Evolutionary conservation across 1,139 yeast genomes (phyloP).

Genomic region (Wickerhamomyces sp.): DNA sequence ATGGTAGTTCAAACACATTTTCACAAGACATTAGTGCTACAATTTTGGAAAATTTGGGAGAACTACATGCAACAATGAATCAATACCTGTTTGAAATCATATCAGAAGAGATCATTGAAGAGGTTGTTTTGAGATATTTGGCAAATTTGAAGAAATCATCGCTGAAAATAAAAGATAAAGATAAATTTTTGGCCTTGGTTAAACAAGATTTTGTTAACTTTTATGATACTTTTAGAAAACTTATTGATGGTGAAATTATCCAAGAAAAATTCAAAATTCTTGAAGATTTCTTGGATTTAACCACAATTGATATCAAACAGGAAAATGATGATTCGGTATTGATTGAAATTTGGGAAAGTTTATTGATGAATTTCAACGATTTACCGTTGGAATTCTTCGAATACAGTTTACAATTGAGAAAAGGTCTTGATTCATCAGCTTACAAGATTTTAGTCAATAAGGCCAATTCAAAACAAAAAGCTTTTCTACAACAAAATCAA

Average conservation of each 20-base stretch:
- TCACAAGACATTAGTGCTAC: conserved; percentile 64
- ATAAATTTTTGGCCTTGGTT: conserved; percentile 49
- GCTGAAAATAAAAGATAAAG: conserved; percentile 29
- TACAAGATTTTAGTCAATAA: conserved; percentile 21
- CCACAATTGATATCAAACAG: conserved; percentile 36
- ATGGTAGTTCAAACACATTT: conserved; percentile 36
- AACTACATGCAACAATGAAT: conserved; percentile 45
- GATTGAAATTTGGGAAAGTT: conserved; percentile 53
- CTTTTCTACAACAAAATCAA: conserved; percentile 8
- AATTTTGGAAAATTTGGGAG: conserved; percentile 67
- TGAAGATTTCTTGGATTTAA: conserved; percentile 68
- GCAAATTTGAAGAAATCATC: conserved; percentile 37
- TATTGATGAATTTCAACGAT: conserved; percentile 55
- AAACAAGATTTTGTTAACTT: conserved; percentile 65
- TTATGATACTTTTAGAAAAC: conserved; percentile 54
- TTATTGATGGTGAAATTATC: conserved; percentile 41
- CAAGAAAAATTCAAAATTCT: conserved; percentile 53
- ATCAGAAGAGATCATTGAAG: conserved; percentile 47
- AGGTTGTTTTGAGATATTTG: conserved; percentile 41
- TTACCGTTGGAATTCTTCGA: conserved; percentile 66
- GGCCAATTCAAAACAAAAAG: conserved; percentile 15
- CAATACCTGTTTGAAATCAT: conserved; percentile 47
- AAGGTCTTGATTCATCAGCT: conserved; percentile 28
- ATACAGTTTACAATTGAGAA: conserved; percentile 36
- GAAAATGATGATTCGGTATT: conserved; percentile 27